Evolutionary conservation across 768 basidiomycete genomes (phyloP).

Genomic region (Pulveroboletus ravenelii): DNA sequence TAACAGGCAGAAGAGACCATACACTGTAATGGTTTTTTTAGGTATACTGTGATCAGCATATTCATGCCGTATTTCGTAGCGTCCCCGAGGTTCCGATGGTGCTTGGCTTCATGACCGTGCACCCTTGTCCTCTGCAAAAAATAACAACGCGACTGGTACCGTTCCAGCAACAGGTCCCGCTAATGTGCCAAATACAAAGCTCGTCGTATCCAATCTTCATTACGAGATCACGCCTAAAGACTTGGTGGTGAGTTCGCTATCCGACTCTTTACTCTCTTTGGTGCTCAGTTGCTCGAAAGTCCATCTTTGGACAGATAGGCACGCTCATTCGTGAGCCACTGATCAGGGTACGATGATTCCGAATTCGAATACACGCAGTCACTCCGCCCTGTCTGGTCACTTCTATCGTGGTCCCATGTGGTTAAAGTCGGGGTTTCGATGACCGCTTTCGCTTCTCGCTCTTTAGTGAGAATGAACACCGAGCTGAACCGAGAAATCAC

Average conservation of each 20-base stretch:
- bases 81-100: slow-evolving; percentile 56
- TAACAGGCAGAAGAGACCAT: slow-evolving; percentile 39
- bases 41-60: neutral
- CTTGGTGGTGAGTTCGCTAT: slow-evolving; percentile 60
- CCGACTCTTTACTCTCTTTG: neutral
- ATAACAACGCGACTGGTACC: slow-evolving; percentile 24
- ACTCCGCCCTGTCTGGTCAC: slow-evolving; percentile 32
- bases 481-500: slow-evolving; percentile 54
- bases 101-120: slow-evolving; percentile 78
- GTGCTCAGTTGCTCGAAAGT: slow-evolving; percentile 37
- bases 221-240: slow-evolving; percentile 90
- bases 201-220: slow-evolving; percentile 83
- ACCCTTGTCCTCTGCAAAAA: slow-evolving; percentile 35
- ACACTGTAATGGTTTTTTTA: slow-evolving; percentile 30
- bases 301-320: slow-evolving; percentile 89
- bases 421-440: slow-evolving; percentile 30
- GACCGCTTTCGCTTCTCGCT: slow-evolving; percentile 42
- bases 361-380: slow-evolving; percentile 36
- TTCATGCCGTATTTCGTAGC: slow-evolving; percentile 36
- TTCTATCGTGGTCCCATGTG: slow-evolving; percentile 29
- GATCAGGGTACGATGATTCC: slow-evolving; percentile 84
- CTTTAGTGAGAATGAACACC: slow-evolving; percentile 34
- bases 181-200: slow-evolving; percentile 43
- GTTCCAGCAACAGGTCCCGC: slow-evolving; percentile 21
- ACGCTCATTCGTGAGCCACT: slow-evolving; percentile 88